Base-by-base conservation (phyloP, 2,329 filamentous ascomycete species). In the Aureobasidium uvarum region DNA sequence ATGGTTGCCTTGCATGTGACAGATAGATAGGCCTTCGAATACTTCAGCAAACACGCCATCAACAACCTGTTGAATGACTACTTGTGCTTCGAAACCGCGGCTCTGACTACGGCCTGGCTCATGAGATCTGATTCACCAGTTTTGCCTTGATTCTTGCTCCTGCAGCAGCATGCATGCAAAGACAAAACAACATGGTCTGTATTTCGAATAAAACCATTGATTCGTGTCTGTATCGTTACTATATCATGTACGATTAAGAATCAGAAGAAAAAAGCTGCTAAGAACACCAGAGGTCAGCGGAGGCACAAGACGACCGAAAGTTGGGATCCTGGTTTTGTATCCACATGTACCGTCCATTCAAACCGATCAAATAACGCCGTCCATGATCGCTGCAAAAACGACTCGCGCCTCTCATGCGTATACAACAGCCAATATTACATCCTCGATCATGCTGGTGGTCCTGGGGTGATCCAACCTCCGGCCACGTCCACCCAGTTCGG, bases 401-500 rank as follows among this genome's bases (percentile, higher is more conserved):
- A 63, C 60, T 36, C 48, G 43, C 38, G 48, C 60, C 60, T 41
- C 60, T 52, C 60, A 63, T 63, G 60, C 60, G 46, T 54, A 63
- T 54, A 54, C 45, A 63, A 63, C 46, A 63, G 31, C 33, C 48
- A 63, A 63, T 23, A 54, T 63, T 63, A 63, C 48, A 54, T 43
- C 38, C 23, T 63, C 60, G 60, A 63, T 63, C 60, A 63, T 54
- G 60, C 46, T 11, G 59, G 59, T 16, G 46, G 48, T 5, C 60
- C 67, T 11, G 74, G 74, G 46, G 74, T 76, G 41, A 76, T 70
- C 92, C 93, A 99, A 67, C 95, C 95, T 71, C 95, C 95, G 55
- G 93, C 94, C 71, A 97, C 92, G 67, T 97, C 92, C 16, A 99
- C 95, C 95, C 95, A 99, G 79, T 99, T 92, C 11, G 91, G 85